Conservation (phyloP, 257 asterid species). For the Capsicum rhomboideum region DNA sequence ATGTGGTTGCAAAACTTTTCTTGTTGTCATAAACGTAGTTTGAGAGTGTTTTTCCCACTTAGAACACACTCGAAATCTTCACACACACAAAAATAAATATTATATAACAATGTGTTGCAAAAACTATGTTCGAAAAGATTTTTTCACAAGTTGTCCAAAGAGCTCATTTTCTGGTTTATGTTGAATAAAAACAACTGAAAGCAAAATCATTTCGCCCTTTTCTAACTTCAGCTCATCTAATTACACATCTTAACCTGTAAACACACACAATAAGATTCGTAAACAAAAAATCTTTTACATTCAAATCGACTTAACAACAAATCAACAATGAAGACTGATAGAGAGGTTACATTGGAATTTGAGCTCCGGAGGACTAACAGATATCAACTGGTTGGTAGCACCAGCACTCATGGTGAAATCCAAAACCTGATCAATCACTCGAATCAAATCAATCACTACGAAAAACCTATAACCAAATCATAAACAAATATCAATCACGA, state of each 20-base stretch:
- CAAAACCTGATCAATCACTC: background rate
- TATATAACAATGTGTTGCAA: background rate
- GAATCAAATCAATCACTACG: background rate
- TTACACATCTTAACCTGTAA: background rate
- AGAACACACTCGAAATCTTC: background rate
- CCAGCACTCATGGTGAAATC: conserved; percentile 28
- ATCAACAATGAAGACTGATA: background rate
- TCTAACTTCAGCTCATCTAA: background rate
- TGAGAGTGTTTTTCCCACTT: background rate
- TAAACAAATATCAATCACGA: too few species aligned
- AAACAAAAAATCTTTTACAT: background rate
- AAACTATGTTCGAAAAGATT: background rate
- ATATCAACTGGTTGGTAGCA: conserved; percentile 41
- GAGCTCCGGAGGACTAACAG: conserved; percentile 68
- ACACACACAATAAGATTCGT: background rate
- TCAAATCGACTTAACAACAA: background rate
- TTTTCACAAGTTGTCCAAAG: background rate
- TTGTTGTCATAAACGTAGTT: background rate
- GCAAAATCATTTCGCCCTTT: background rate
- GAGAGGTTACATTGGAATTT: conserved; percentile 48
- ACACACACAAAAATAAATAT: background rate
- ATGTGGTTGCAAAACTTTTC: background rate
- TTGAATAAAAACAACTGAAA: background rate
- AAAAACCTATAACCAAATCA: background rate
- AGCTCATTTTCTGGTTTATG: background rate